Percentiles rank a stretch among this genome's conserved stretches.
Conservation (phyloP, 148 eudicot species). For the Rhododendron kiyosumense region DNA sequence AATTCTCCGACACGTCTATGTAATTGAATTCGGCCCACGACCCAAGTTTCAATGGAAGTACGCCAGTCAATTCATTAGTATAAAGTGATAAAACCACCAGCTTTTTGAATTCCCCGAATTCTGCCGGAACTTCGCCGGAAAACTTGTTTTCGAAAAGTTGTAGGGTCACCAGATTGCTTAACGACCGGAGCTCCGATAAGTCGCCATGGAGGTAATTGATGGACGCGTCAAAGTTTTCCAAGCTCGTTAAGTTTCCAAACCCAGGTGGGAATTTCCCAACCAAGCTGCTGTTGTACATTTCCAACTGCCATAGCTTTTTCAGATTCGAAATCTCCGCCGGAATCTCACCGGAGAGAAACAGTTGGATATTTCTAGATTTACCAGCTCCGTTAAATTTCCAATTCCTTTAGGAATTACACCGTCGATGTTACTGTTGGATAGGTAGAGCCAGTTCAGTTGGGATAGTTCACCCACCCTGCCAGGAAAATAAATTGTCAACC, state of each 20-base stretch:
- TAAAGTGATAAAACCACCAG: slow-evolving; percentile 66
- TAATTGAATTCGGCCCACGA: slow-evolving; percentile 72
- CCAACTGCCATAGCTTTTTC: slow-evolving; percentile 57
- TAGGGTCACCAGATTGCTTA: slow-evolving; percentile 40
- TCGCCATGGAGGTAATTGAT: slow-evolving; percentile 51
- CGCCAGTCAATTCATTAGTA: slow-evolving; percentile 55
- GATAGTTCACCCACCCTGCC: slow-evolving; percentile 21
- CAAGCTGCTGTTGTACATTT: slow-evolving; percentile 44
- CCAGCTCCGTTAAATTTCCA: slow-evolving; percentile 51
- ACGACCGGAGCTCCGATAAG: slow-evolving; percentile 49
- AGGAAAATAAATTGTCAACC: neutral
- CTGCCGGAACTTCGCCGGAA: slow-evolving; percentile 62
- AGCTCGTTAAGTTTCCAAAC: slow-evolving; percentile 49
- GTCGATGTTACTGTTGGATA: slow-evolving; percentile 58
- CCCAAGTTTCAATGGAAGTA: slow-evolving; percentile 60
- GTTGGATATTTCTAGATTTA: slow-evolving; percentile 44
- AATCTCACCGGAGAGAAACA: slow-evolving; percentile 51
- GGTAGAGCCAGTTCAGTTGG: slow-evolving; percentile 47
- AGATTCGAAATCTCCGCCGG: slow-evolving; percentile 63
- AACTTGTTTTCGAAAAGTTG: slow-evolving; percentile 52
- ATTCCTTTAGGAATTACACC: slow-evolving; percentile 57
- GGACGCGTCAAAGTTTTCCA: slow-evolving; percentile 69
- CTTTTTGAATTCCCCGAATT: slow-evolving; percentile 69
- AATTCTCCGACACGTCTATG: slow-evolving; percentile 81
- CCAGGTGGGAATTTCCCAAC: slow-evolving; percentile 69